Conservation (phyloP, 2,329 filamentous ascomycete species). For the Oidium heveae region DNA sequence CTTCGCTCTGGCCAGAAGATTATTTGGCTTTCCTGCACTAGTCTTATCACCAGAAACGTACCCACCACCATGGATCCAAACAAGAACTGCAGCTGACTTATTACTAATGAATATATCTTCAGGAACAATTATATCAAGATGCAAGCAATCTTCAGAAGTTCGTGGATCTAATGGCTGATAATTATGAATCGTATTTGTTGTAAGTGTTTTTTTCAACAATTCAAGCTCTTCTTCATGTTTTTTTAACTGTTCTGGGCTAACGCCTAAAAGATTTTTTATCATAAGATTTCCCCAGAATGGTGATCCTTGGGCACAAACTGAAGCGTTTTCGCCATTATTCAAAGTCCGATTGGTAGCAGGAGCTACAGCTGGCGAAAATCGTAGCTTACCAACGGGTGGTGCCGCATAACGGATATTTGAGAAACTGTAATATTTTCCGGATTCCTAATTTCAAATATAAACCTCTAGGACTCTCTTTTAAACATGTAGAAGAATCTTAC, state of each 20-base stretch:
- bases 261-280: conserved; percentile 4
- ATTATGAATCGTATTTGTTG: background rate
- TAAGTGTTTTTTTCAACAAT: background rate
- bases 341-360: conserved; percentile 13
- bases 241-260: conserved; percentile 1
- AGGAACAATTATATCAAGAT: conserved; percentile 22
- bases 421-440: conserved; percentile 16
- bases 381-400: conserved; percentile 18
- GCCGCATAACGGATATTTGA: conserved; percentile 21
- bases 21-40: conserved; percentile 16
- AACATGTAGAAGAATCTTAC: conserved; percentile 3
- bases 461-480: background rate
- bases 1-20: conserved; percentile 14
- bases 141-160: conserved; percentile 20
- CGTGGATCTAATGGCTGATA: background rate
- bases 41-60: conserved; percentile 19
- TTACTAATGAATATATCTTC: conserved; percentile 14
- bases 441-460: conserved; percentile 4
- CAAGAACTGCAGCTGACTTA: conserved; percentile 18
- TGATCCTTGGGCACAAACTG: conserved; percentile 7
- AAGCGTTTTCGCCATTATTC: conserved; percentile 8
- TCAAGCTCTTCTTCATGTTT: conserved; percentile 1
- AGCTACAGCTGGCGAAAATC: conserved; percentile 19
- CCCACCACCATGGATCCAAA: conserved; percentile 26
- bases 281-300: conserved; percentile 10